Base-by-base conservation (phyloP, 2,329 filamentous ascomycete genomes). In the Orbilia blumenaviensis region DNA sequence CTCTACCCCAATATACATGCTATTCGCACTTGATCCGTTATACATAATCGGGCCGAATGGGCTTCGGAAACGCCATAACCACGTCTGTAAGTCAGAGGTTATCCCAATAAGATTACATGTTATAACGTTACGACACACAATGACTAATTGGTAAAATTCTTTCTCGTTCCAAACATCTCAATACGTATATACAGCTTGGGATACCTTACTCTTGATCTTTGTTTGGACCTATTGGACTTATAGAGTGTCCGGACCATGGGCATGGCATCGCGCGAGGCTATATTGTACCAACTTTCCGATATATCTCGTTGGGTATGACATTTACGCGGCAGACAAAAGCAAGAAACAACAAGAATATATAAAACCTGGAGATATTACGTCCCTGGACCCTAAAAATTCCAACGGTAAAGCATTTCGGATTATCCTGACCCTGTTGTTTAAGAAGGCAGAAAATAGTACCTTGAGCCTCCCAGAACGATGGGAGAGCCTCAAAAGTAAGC, bases 1-100 rank as follows among this genome's bases (percentile, higher is more conserved):
- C 3, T 71, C 73, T 5, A 66, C 73, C 1, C 77, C 77, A 6
- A 41, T 25, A 0, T 1, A 58, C 0, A 54, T 67, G 23, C 27
- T 78, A 0, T 10, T 36, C 14, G n/a, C 18, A 0, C 58, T 62
- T 5, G n/a, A 52, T 0, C 72, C 72, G 10, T 7, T 16, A 14
- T 41, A 56, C 44, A 32, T 78, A 0, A 52, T 78, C 2, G 32
- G 61, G 8, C 48, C 46, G 1, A 44, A 29, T 10, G 52, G 52
- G 6, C n/a, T 58, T 12, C 29, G 27, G 7, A 41, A 41, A 58
- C 32, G 52, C 1, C 52, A 58, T 58, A 58, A 58, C 18, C 52
- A 58, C n/a, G 52, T 58, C 18, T 36, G 52, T 58, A 21, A 41
- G 52, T 38, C 29, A 18, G 36, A 18, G 3, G 27, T 34, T 34